phyloP scores from a whole-genome alignment of 768 basidiomycete genomes.

The Suillus clintonianus region DNA sequence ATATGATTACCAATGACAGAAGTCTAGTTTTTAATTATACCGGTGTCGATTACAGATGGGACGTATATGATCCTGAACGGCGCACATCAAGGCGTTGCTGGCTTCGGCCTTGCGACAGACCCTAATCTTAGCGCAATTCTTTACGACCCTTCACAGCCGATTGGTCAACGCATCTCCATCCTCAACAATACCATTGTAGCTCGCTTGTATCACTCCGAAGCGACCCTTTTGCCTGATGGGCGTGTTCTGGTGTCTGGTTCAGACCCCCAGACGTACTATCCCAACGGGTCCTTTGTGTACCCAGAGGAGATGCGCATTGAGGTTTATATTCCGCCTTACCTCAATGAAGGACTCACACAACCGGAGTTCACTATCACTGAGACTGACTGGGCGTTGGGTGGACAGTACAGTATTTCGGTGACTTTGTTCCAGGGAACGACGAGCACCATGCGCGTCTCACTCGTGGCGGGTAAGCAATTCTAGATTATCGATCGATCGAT shows the following conservation, averaged over 20 bases:
- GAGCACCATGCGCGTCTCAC: conserved; percentile 57
- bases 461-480: conserved; percentile 56
- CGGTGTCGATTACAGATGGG: conserved; percentile 40
- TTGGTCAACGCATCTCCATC: conserved; percentile 65
- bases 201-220: conserved; percentile 79
- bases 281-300: conserved; percentile 44
- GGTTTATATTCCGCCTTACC: conserved; percentile 88
- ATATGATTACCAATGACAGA: conserved; percentile 8
- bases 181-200: conserved; percentile 69
- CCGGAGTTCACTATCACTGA: conserved; percentile 60
- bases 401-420: conserved; percentile 53
- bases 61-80: conserved; percentile 79
- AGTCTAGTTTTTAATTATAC: neutral
- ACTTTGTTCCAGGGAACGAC: conserved; percentile 42
- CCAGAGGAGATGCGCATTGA: conserved; percentile 79
- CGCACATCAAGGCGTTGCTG: conserved; percentile 67
- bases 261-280: conserved; percentile 57
- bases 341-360: conserved; percentile 59
- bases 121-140: conserved; percentile 68
- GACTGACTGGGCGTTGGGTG: conserved; percentile 66
- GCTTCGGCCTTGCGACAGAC: conserved; percentile 67
- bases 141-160: conserved; percentile 65
- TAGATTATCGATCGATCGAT: neutral
- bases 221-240: conserved; percentile 72
- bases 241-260: conserved; percentile 77